Evolutionary conservation across 2,329 filamentous ascomycete species (phyloP).

Genomic region (Paracamarosporium sp.): DNA sequence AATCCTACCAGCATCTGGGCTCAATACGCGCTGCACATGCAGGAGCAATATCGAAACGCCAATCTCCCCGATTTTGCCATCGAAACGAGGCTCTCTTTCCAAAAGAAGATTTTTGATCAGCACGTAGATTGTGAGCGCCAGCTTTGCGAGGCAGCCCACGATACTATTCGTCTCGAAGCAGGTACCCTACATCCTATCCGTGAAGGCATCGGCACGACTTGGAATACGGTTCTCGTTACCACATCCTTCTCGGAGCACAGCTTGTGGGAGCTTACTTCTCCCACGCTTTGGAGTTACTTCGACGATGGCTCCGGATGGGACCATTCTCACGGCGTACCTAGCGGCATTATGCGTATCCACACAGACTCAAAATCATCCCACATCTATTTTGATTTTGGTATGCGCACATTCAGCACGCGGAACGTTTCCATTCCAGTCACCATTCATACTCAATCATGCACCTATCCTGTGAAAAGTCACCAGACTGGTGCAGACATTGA

Average conservation of each 20-base stretch:
- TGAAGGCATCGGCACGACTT: background rate
- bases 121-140: background rate
- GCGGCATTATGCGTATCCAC: conserved; percentile 2
- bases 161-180: background rate
- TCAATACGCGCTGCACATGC: background rate
- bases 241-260: conserved; percentile 5
- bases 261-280: conserved; percentile 1
- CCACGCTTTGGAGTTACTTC: background rate
- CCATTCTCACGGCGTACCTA: background rate
- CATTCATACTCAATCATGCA: background rate
- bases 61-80: background rate
- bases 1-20: background rate
- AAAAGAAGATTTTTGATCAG: conserved; percentile 3
- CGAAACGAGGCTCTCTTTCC: conserved; percentile 5
- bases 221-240: background rate
- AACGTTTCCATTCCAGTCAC: background rate
- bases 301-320: background rate
- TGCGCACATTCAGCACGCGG: background rate
- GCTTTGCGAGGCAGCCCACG: background rate
- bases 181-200: background rate
- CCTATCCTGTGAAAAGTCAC: background rate
- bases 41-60: background rate
- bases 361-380: background rate
- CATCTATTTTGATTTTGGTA: conserved; percentile 3
- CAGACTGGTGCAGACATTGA: background rate